These are phyloP conservation scores for Aspergillus carbonarius DNA, from an alignment of 2,329 filamentous ascomycete genomes.

Conservation along the genomic window DNA sequence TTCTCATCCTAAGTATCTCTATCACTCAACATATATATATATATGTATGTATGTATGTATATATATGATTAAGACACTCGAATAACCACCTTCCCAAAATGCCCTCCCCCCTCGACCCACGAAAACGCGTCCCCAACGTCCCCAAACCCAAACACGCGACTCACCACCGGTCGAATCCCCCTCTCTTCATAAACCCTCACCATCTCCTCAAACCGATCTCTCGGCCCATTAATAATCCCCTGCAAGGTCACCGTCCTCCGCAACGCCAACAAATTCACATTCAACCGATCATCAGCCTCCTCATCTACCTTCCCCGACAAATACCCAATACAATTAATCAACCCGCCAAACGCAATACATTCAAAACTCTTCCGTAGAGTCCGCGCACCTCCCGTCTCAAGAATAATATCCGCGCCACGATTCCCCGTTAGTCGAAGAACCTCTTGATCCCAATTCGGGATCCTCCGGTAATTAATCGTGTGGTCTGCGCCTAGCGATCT, in stretches of 20 bases:
- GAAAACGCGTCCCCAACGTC: constrained; percentile 54
- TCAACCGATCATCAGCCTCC: constrained; percentile 55
- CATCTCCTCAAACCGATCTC: constrained; percentile 50
- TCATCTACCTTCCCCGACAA: constrained; percentile 57
- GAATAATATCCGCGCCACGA: constrained; percentile 52
- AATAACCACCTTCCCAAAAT: constrained; percentile 58
- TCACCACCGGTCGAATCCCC: constrained; percentile 47
- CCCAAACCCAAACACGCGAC: constrained; percentile 55
- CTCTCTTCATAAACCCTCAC: constrained; percentile 35
- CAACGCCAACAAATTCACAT: constrained; percentile 59
- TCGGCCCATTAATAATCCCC: constrained; percentile 63
- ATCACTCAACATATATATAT: too few relatives aligned
- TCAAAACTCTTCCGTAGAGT: constrained; percentile 52
- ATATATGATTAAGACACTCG: too few relatives aligned
- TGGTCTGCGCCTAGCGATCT: constrained; percentile 51
- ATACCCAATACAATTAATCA: constrained; percentile 51
- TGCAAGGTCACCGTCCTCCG: constrained; percentile 54
- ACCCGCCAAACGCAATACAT: constrained; percentile 46
- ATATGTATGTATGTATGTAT: too few relatives aligned
- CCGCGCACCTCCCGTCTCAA: constrained; percentile 53
- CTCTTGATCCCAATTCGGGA: constrained; percentile 47
- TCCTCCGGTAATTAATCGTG: constrained; percentile 52
- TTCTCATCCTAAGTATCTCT: too few relatives aligned
- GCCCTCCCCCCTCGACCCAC: constrained; percentile 52
- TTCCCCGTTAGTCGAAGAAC: constrained; percentile 46